A percentile compares a stretch with the other conserved stretches of the same genome.
Evolutionary conservation across 352 stramenopile genomes (phyloP).

Genomic region (Globisporangium alternatum): DNA sequence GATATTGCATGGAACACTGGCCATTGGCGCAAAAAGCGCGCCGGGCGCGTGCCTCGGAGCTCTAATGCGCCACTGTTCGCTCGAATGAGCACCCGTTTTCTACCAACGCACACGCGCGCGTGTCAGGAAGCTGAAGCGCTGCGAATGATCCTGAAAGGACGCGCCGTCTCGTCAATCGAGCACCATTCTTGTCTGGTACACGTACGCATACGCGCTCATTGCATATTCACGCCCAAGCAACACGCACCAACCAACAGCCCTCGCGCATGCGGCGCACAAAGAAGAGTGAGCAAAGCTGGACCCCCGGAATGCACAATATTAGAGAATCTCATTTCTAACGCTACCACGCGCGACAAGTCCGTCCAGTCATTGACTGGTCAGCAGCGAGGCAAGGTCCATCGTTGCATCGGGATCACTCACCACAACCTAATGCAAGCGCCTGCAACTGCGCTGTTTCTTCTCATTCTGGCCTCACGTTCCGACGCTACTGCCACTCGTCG

Average conservation of each 20-base stretch:
- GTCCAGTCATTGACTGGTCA: not conserved
- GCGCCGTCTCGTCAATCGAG: not conserved
- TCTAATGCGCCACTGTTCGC: not conserved
- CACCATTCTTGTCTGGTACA: too few species aligned
- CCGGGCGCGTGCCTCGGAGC: slow-evolving; percentile 2
- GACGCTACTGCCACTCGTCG: too few species aligned
- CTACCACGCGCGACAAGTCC: not conserved
- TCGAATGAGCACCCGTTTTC: not conserved
- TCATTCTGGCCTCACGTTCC: too few species aligned
- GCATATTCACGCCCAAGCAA: too few species aligned
- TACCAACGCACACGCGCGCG: not conserved
- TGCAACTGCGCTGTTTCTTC: too few species aligned
- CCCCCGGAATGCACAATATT: slow-evolving; percentile 3
- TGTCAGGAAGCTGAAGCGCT: not conserved
- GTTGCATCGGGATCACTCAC: too few species aligned
- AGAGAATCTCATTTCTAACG: not conserved
- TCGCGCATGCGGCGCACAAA: too few species aligned
- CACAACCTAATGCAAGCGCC: too few species aligned
- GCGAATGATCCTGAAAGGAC: not conserved
- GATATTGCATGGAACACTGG: not conserved
- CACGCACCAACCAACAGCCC: too few species aligned
- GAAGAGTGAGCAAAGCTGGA: not conserved
- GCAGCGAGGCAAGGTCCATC: not conserved
- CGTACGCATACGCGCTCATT: too few species aligned
- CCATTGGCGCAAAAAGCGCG: not conserved